Evolutionary conservation across 73 alveolate species (phyloP).

Genomic region (Stentor roeselii): DNA sequence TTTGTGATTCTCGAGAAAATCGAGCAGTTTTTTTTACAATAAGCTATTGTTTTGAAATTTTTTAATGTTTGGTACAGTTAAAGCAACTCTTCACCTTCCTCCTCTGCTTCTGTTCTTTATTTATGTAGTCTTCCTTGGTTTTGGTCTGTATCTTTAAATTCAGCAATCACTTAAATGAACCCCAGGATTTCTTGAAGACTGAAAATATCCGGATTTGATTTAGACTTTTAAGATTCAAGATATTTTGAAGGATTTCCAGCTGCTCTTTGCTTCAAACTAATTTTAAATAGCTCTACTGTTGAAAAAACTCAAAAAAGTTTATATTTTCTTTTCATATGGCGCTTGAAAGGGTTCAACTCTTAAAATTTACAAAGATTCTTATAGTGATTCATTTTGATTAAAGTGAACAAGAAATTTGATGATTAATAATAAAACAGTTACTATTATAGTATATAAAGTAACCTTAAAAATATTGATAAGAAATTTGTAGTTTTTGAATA

Average conservation of each 20-base stretch:
- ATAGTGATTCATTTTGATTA: too few species aligned
- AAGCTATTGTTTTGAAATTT: constrained; percentile 30
- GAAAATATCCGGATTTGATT: neutral
- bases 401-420: too few species aligned
- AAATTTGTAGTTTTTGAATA: neutral
- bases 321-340: neutral
- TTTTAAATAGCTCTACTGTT: too few species aligned
- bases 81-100: constrained; percentile 33
- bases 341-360: neutral
- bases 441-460: too few species aligned
- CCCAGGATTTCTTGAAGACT: neutral
- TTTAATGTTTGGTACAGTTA: constrained; percentile 8
- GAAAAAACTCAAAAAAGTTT: neutral
- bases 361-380: too few species aligned
- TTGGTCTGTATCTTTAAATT: neutral
- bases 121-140: constrained; percentile 34
- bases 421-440: too few species aligned
- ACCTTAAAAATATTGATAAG: too few species aligned
- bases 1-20: neutral
- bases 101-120: constrained; percentile 27
- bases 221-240: too few species aligned
- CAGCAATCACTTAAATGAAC: neutral
- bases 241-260: neutral
- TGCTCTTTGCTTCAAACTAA: neutral
- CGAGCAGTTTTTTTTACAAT: constrained; percentile 19